A percentile compares a stretch with the other conserved stretches of the same genome.
These are phyloP conservation scores for Lasiodiplodia sp. DNA, from an alignment of 2,329 filamentous ascomycete species.

Conservation along the genomic window DNA sequence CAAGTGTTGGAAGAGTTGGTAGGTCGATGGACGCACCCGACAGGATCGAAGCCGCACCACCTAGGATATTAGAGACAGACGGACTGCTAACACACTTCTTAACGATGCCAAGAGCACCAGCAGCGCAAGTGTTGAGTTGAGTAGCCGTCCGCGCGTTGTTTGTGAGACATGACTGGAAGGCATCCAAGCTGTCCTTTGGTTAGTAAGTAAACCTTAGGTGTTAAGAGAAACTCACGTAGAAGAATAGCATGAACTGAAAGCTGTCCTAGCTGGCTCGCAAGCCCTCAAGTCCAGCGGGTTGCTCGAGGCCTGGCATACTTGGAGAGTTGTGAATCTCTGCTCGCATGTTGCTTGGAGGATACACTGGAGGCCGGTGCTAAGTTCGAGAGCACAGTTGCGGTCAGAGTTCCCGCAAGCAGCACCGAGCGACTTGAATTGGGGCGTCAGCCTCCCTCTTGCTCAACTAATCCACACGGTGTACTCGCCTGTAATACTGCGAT, in stretches of 20 bases:
- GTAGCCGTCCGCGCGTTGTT: neutral
- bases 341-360: slow-evolving; percentile 9
- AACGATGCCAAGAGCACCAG: neutral
- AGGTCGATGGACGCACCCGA: neutral
- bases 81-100: slow-evolving; percentile 1
- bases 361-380: slow-evolving; percentile 3
- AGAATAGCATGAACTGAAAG: slow-evolving; percentile 8
- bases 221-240: neutral
- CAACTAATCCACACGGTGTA: neutral
- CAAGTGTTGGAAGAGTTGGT: neutral
- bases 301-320: slow-evolving; percentile 8
- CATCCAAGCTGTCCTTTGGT: neutral
- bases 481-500: neutral
- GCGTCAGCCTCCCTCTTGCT: neutral
- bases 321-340: neutral
- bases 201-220: neutral
- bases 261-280: slow-evolving; percentile 1
- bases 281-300: neutral
- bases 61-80: neutral
- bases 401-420: neutral
- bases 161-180: slow-evolving; percentile 4
- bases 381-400: neutral
- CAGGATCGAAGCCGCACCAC: neutral
- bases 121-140: slow-evolving; percentile 1
- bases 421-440: neutral